A percentile compares a stretch with the other conserved stretches of the same genome.
Conservation (phyloP, 768 basidiomycete species). For the Hypholoma fasciculare region DNA sequence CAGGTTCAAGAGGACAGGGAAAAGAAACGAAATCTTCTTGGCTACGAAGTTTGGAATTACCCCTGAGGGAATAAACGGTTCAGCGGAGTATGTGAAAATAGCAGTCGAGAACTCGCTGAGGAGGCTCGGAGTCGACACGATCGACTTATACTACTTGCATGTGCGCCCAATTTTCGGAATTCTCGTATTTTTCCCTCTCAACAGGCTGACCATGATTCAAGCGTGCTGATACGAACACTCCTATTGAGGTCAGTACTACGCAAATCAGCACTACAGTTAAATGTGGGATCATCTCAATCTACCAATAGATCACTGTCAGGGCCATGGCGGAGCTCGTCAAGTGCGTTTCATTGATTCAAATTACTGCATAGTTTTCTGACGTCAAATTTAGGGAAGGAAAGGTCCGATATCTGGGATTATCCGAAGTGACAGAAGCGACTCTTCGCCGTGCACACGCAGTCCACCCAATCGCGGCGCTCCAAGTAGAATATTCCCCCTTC, state of each 20-base stretch:
- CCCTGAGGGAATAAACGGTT: conserved; percentile 23
- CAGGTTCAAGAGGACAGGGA: conserved; percentile 55
- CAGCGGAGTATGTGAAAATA: conserved; percentile 37
- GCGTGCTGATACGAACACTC: conserved; percentile 38
- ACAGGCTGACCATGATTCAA: neutral
- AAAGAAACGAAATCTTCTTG: conserved; percentile 57
- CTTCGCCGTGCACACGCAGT: conserved; percentile 52
- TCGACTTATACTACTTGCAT: conserved; percentile 52
- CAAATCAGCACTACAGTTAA: too few relatives aligned
- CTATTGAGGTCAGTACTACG: conserved; percentile 41
- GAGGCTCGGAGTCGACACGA: conserved; percentile 37
- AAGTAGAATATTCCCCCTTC: conserved; percentile 55
- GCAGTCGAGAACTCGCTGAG: conserved; percentile 39
- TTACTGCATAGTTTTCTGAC: neutral
- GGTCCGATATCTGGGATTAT: conserved; percentile 50
- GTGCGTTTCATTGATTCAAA: conserved; percentile 23
- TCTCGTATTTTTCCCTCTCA: too few relatives aligned
- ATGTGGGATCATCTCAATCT: too few relatives aligned
- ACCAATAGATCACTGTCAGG: conserved; percentile 35
- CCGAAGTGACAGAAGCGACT: conserved; percentile 45
- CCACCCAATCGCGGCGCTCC: conserved; percentile 49
- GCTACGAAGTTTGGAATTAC: conserved; percentile 49
- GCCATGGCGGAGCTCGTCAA: conserved; percentile 54
- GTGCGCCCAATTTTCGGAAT: conserved; percentile 17
- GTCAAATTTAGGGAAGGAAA: conserved; percentile 34